Conservation (phyloP, 176 grass and related monocot genomes). For the sorghum (Sorghum bicolor) region DNA sequence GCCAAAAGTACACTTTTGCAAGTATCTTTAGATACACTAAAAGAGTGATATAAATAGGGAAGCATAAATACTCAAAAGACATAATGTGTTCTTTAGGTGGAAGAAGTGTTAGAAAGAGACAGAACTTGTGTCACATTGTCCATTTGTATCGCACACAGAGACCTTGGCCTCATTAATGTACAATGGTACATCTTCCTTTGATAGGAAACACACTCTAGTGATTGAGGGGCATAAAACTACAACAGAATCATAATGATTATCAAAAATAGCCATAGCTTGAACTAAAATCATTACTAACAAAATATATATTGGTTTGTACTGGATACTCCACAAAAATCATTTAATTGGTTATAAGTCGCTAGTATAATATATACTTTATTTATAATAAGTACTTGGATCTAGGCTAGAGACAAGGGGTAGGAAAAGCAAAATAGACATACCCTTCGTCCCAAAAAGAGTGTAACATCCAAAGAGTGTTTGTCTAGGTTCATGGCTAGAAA, state of each 20-base stretch:
- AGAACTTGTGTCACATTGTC: slow-evolving; percentile 22
- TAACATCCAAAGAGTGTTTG: no score
- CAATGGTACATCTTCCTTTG: slow-evolving; percentile 36
- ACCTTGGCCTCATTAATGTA: slow-evolving; percentile 32
- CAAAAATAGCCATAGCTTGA: neutral
- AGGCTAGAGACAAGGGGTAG: neutral
- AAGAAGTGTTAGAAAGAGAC: neutral
- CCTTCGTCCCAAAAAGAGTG: no score
- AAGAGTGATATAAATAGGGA: neutral
- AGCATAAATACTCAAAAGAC: neutral
- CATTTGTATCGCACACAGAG: neutral
- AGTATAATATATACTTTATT: neutral
- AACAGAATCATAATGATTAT: neutral
- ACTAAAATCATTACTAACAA: neutral
- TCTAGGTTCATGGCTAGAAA: no score
- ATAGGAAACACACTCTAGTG: neutral
- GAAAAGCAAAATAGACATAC: neutral
- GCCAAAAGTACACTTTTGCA: slow-evolving; percentile 32
- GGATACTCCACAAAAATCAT: neutral
- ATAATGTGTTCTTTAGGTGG: neutral
- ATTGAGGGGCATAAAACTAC: slow-evolving; percentile 35
- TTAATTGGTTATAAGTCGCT: neutral
- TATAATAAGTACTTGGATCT: neutral
- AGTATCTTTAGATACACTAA: slow-evolving; percentile 26
- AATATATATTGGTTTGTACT: neutral